These are phyloP conservation scores for Cryptosporidium felis DNA, from an alignment of 169 alveolate species.

Conservation along the genomic window DNA sequence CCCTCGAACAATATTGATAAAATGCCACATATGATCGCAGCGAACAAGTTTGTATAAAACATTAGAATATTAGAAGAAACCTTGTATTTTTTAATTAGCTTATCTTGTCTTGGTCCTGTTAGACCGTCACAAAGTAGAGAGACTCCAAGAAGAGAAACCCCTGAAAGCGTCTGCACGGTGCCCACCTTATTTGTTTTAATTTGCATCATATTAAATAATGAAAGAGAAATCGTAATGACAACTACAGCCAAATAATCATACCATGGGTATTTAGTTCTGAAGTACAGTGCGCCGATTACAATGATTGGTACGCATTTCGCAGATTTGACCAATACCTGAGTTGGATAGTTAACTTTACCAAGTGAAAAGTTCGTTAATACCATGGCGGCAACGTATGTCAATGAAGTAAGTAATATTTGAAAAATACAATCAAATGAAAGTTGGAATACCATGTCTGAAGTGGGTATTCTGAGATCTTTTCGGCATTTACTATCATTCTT, in stretches of 20 bases:
- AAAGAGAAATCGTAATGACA: slow-evolving; percentile 83
- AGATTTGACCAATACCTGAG: slow-evolving; percentile 88
- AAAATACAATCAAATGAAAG: slow-evolving; percentile 22
- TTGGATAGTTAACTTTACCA: slow-evolving; percentile 86
- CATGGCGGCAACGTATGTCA: slow-evolving; percentile 83
- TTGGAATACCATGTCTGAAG: neutral
- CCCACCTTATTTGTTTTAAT: slow-evolving; percentile 71
- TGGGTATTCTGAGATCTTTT: neutral
- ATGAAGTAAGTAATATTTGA: slow-evolving; percentile 79
- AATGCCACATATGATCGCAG: slow-evolving; percentile 75
- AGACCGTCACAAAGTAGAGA: slow-evolving; percentile 88
- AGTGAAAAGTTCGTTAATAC: slow-evolving; percentile 84
- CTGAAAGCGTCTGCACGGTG: slow-evolving; percentile 79
- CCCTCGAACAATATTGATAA: slow-evolving; percentile 85
- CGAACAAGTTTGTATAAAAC: slow-evolving; percentile 84
- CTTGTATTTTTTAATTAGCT: slow-evolving; percentile 79
- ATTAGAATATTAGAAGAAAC: slow-evolving; percentile 82
- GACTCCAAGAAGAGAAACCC: slow-evolving; percentile 80
- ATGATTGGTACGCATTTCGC: slow-evolving; percentile 91
- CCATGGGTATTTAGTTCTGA: slow-evolving; percentile 87
- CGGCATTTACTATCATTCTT: neutral
- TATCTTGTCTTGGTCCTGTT: slow-evolving; percentile 91
- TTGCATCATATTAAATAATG: slow-evolving; percentile 80
- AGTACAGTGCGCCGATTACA: slow-evolving; percentile 85
- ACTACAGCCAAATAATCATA: slow-evolving; percentile 86